phyloP scores from a whole-genome alignment of 208 protist genomes.

The Trichomonas vaginalis region DNA sequence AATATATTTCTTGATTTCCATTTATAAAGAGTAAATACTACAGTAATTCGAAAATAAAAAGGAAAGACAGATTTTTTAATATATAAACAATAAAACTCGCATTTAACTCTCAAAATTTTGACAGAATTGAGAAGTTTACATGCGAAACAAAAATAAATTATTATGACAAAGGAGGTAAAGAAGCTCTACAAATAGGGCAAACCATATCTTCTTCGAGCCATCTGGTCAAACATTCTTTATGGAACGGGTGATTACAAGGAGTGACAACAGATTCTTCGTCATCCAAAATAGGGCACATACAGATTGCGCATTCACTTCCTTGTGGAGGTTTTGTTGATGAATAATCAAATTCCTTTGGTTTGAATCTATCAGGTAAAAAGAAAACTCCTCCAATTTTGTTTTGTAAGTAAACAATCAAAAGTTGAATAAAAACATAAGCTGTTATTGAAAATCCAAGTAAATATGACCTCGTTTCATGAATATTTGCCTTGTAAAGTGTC shows the following conservation, averaged over 20 bases:
- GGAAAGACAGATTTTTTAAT: too few relatives aligned
- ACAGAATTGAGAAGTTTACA: too few relatives aligned
- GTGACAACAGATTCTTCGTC: neutral
- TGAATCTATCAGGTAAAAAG: neutral
- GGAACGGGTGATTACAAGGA: neutral
- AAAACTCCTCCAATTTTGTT: neutral
- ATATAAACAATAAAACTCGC: too few relatives aligned
- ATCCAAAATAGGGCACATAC: neutral
- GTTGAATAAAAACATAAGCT: neutral
- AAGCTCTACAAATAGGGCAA: neutral
- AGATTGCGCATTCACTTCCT: neutral
- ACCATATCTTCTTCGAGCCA: constrained; percentile 3
- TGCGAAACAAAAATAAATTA: neutral
- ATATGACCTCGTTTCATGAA: neutral
- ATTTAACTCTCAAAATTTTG: too few relatives aligned
- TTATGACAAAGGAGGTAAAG: neutral
- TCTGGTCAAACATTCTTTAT: neutral
- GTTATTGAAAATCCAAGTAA: neutral
- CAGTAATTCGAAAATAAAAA: too few relatives aligned
- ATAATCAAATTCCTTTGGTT: neutral
- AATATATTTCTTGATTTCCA: too few relatives aligned
- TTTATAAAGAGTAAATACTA: too few relatives aligned
- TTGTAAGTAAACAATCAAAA: neutral
- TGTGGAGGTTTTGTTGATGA: neutral
- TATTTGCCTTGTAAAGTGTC: neutral